Conservation (phyloP, 2,329 filamentous ascomycete genomes). For the Venturia effusa region DNA sequence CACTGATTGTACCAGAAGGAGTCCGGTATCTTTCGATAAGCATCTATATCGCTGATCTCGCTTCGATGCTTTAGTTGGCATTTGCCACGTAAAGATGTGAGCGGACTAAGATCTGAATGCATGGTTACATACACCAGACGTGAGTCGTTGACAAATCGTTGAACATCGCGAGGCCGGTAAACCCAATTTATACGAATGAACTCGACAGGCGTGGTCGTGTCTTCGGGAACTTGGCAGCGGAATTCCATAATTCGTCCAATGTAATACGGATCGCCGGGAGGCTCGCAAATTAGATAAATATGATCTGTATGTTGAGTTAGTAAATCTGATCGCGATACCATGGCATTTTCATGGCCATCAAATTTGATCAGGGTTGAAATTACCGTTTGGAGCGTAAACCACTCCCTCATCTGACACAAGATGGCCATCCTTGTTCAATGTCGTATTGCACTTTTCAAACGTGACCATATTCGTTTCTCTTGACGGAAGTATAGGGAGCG, state of each 20-base stretch:
- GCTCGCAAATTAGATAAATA: constrained; percentile 94
- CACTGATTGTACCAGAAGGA: constrained; percentile 96
- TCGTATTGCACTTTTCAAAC: constrained; percentile 62
- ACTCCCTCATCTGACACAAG: constrained; percentile 88
- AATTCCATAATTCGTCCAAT: constrained; percentile 98
- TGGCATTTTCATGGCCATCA: background rate
- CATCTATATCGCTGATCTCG: constrained; percentile 72
- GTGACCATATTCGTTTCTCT: constrained; percentile 78
- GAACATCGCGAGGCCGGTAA: constrained; percentile 92
- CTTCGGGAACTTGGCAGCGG: constrained; percentile 63
- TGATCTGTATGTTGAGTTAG: constrained; percentile 47
- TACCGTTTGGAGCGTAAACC: constrained; percentile 74
- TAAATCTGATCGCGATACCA: background rate
- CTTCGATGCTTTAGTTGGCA: constrained; percentile 82
- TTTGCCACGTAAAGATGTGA: constrained; percentile 86
- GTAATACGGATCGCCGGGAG: constrained; percentile 96
- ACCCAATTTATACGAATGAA: constrained; percentile 95
- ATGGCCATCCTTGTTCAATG: constrained; percentile 58
- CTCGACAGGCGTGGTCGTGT: constrained; percentile 64
- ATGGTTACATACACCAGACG: constrained; percentile 91
- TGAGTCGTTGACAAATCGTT: constrained; percentile 81
- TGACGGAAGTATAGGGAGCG: constrained; percentile 15
- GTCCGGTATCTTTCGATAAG: constrained; percentile 75
- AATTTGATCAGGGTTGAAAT: constrained; percentile 21
- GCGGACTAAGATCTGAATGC: constrained; percentile 92